phyloP scores from a whole-genome alignment of 148 eudicot species.

The Tetragonia tetragonoides region DNA sequence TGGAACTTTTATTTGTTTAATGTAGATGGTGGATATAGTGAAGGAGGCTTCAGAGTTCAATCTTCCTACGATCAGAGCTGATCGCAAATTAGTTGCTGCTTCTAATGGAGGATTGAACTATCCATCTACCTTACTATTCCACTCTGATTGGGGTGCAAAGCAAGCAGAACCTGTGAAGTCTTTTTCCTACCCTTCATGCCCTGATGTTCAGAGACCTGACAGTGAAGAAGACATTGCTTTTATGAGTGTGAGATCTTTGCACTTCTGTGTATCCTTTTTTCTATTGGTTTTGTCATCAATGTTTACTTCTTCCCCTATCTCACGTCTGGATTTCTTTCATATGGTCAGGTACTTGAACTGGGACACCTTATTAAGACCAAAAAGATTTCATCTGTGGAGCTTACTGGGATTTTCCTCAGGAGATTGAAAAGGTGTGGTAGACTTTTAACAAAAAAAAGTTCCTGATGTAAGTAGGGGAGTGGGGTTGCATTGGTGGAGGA shows the following conservation, averaged over 20 bases:
- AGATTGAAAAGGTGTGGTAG: constrained; percentile 66
- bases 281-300: neutral
- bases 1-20: neutral
- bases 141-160: constrained; percentile 49
- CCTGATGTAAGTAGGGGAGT: neutral
- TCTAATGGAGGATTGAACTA: constrained; percentile 65
- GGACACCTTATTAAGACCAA: constrained; percentile 75
- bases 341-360: constrained; percentile 68
- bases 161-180: constrained; percentile 22
- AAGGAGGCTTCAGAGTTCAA: constrained; percentile 65
- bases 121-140: constrained; percentile 68
- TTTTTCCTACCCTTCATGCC: constrained; percentile 46
- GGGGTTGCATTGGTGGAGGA: neutral
- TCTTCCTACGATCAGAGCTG: constrained; percentile 53
- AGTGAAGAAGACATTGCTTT: constrained; percentile 81
- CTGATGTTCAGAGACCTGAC: constrained; percentile 49
- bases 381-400: constrained; percentile 72
- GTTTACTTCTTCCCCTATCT: neutral
- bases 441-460: neutral
- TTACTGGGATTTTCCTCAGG: constrained; percentile 65
- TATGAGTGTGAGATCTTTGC: constrained; percentile 61
- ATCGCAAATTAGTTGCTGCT: constrained; percentile 64
- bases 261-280: neutral
- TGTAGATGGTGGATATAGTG: constrained; percentile 66
- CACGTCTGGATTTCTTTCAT: constrained; percentile 6